Evolutionary conservation across 495 filamentous ascomycete species (phyloP), one percentile per base, ranked within the genome.

Genomic region (Arthonia radiata): DNA sequence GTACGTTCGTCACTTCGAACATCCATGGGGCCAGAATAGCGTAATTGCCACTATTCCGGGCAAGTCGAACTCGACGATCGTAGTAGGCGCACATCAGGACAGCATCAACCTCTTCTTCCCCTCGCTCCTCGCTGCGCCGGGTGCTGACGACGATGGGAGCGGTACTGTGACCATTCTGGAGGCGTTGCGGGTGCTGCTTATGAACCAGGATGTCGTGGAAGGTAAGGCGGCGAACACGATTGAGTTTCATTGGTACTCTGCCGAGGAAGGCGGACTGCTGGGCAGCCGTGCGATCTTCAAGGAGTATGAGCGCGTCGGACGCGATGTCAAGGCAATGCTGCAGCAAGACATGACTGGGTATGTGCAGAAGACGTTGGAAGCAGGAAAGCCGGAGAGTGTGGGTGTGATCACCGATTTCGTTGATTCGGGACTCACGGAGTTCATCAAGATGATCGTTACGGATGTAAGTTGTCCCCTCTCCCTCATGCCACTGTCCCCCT

Each of bases 341-440:
- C 89, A 99, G 55, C 86, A 99, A 47, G 86, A 99, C 46, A 99
- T 94, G 86, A 94, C 86, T 2, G 41, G 40, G 64, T 13, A 71
- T 44, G 59, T 80, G 3, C 67, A 80, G 32, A 71, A 68, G 22
- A 90, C 86, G 0, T 52, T 89, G 10, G 67, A 79, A 30, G 76
- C 79, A 8, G 82, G 82, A 24, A 59, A 73, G 43, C 57, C 67
- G 10, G 89, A 94, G 56, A 68, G 66, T 14, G 73, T 94, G 3
- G 82, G 86, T 15, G 77, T 99, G 19, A 92, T 99, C 35, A 76
- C 74, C 1, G 86, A 99, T 47, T 94, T 56, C 40, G 89, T 94
- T 13, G 71, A 93, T 40, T 54, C 61, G 2, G 64, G 53, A 21
- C 54, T 99, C 32, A 94, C 86, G 2, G 54, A 64, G 3, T 99